A percentile compares a stretch with the other conserved stretches of the same genome.
Evolutionary conservation across 805 yeast genomes (phyloP).

Genomic region (Suhomyces prunicola): DNA sequence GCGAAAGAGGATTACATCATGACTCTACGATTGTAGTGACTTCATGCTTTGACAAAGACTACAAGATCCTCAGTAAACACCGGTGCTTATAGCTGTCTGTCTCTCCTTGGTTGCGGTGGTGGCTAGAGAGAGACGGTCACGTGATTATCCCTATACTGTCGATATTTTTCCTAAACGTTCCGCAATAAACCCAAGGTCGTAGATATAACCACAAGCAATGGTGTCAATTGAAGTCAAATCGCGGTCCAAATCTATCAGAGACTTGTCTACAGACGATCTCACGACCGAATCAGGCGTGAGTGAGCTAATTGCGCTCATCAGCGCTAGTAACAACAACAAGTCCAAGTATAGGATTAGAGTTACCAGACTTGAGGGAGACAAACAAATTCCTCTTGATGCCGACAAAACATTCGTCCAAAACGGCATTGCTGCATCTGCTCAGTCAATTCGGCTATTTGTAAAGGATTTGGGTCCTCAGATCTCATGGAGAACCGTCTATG

Average conservation of each 20-base stretch:
- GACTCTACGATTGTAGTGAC: neutral
- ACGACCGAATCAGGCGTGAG: constrained; percentile 32
- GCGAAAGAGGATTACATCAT: neutral
- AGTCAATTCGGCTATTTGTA: constrained; percentile 48
- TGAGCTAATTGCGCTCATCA: constrained; percentile 42
- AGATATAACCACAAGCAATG: constrained; percentile 26
- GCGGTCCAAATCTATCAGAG: constrained; percentile 56
- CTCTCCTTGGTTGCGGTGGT: neutral
- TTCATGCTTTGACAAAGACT: neutral
- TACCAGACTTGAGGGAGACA: constrained; percentile 34
- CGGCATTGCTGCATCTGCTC: constrained; percentile 35
- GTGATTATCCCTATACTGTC: neutral
- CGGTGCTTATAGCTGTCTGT: neutral
- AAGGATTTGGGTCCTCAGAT: constrained; percentile 94
- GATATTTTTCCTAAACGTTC: neutral
- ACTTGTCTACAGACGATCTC: constrained; percentile 42
- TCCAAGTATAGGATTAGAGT: constrained; percentile 37
- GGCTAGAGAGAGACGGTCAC: neutral
- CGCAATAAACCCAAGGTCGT: neutral
- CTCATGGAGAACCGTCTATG: constrained; percentile 86
- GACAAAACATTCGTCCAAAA: constrained; percentile 45
- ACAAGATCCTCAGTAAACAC: neutral
- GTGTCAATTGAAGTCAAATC: constrained; percentile 51
- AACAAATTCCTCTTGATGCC: constrained; percentile 44
- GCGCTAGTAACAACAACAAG: constrained; percentile 42